Evolutionary conservation across 495 filamentous ascomycete species (phyloP).

Genomic region (Achaetomiella virescens): DNA sequence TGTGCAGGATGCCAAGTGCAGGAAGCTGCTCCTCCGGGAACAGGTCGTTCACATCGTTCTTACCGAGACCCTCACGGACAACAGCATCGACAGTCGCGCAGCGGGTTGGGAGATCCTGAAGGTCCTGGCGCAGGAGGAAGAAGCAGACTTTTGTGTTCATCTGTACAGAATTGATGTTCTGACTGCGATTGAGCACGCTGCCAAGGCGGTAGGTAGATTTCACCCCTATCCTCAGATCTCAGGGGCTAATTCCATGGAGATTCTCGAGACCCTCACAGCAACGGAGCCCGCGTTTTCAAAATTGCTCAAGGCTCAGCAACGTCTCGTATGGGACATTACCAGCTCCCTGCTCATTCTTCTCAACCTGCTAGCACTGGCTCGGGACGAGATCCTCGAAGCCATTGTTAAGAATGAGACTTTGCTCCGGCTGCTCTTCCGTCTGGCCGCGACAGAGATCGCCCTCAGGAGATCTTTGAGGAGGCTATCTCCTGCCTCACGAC

Average conservation of each 20-base stretch:
- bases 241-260: constrained; percentile 28
- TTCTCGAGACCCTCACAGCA: constrained; percentile 38
- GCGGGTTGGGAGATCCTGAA: constrained; percentile 57
- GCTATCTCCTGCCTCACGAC: constrained; percentile 46
- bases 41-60: constrained; percentile 54
- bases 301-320: constrained; percentile 43
- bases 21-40: constrained; percentile 55
- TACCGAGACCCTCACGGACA: constrained; percentile 54
- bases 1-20: constrained; percentile 49
- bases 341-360: constrained; percentile 41
- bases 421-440: constrained; percentile 44
- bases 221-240: background rate
- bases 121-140: constrained; percentile 52
- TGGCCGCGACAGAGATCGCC: constrained; percentile 32
- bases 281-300: constrained; percentile 34
- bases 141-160: constrained; percentile 56
- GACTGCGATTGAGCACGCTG: constrained; percentile 47
- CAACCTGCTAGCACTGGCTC: constrained; percentile 42
- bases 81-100: constrained; percentile 49
- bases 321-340: constrained; percentile 44
- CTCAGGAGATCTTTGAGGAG: constrained; percentile 36
- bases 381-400: constrained; percentile 49
- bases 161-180: constrained; percentile 52
- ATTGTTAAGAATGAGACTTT: constrained; percentile 42
- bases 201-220: constrained; percentile 38